Evolutionary conservation across 805 yeast genomes (phyloP).

Genomic region (Spathaspora hagerdaliae): DNA sequence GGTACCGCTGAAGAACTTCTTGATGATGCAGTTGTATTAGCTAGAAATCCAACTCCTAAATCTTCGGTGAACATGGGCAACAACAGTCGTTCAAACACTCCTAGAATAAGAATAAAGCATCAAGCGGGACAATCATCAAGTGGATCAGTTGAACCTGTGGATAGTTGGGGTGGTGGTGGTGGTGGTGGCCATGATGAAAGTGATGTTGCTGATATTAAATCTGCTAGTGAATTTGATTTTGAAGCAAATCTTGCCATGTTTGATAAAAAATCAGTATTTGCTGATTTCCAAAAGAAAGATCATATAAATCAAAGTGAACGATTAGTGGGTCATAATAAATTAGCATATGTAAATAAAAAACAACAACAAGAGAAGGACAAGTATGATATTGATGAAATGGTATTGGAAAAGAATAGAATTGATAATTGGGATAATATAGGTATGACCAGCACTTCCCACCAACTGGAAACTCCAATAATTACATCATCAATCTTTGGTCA

Average conservation of each 20-base stretch:
- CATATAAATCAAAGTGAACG: slow-evolving; percentile 55
- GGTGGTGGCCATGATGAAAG: slow-evolving; percentile 40
- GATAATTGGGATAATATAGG: slow-evolving; percentile 57
- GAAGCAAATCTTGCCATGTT: slow-evolving; percentile 76
- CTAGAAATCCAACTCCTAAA: neutral
- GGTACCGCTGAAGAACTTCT: neutral
- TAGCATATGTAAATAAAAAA: slow-evolving; percentile 20
- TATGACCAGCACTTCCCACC: slow-evolving; percentile 4
- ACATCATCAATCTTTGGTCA: slow-evolving; percentile 11
- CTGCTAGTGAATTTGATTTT: slow-evolving; percentile 71
- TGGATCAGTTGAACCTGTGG: slow-evolving; percentile 2
- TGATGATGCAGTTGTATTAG: neutral
- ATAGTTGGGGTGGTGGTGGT: neutral
- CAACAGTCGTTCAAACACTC: slow-evolving; percentile 4
- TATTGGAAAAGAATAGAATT: slow-evolving; percentile 38
- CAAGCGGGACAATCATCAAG: slow-evolving; percentile 9
- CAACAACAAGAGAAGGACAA: slow-evolving; percentile 37
- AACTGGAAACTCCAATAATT: slow-evolving; percentile 9
- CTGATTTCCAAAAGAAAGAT: slow-evolving; percentile 67
- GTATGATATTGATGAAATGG: slow-evolving; percentile 71
- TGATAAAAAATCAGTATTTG: slow-evolving; percentile 76
- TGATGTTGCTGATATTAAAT: slow-evolving; percentile 43
- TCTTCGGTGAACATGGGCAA: neutral
- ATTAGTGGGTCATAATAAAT: slow-evolving; percentile 71
- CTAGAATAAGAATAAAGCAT: neutral